Base-by-base conservation (phyloP, 1,284 basidiomycete species). In the Lentinula novae-zelandiae region DNA sequence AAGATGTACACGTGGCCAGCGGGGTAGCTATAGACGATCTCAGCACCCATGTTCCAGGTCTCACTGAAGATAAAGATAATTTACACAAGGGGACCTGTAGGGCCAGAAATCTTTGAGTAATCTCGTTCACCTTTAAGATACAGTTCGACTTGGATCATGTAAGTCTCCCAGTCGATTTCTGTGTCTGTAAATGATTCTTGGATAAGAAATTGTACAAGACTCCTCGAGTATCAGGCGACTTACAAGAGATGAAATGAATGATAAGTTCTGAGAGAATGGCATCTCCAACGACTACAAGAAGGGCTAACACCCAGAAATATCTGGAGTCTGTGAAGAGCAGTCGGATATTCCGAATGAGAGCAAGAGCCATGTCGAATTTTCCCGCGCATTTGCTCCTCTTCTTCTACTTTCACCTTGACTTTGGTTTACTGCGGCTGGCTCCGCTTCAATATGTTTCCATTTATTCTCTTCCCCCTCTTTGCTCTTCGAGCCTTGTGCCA, bases 151-250 rank as follows among this genome's bases (percentile, higher is more conserved):
- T 99, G 97, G 62, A 90, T 80, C 83, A 96, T 90, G 70, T 97
- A 97, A 0, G 95, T 96, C 70, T 87, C 83, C 85, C 92, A 99
- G 76, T 99, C 97, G 69, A 99, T 99, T 75, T 99, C 96, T n/a
- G 97, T 99, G 76, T 96, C 95, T 96, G 75, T 57, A 57, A 22
- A 58, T 46, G n/a, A 46, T 46, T 9, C 2, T 46, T 7, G 6
- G 20, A 7, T 20, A 12, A 20, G 20, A 9, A 22, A 46, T 8
- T 22, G 8, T 20, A 22, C 48, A 48, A 38, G n/a, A 39, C 27
- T 48, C 22, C 2, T 3, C 52, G 31, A 48, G 51, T 51, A 13
- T 34, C 42, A 46, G 31, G 22, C 53, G 51, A 78, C 90, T 76
- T 67, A 96, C 94, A 97, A 64, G 89, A 81, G 58, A 96, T 79